phyloP scores from a whole-genome alignment of 441 rosid species.

The Syzygium syzygioides region DNA sequence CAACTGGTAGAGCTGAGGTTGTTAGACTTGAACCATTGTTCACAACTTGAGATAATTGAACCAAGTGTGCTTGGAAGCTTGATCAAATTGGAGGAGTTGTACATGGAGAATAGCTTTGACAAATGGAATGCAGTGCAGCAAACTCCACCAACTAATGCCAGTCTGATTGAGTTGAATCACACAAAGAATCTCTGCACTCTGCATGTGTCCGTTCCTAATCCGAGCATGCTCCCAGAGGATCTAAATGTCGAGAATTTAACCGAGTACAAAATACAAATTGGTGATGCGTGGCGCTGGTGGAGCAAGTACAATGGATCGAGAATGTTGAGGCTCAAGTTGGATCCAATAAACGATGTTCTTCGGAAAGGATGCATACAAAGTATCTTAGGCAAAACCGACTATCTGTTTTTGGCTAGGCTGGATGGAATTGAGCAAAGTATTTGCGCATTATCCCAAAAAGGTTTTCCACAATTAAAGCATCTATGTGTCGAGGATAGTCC shows the following conservation, averaged over 20 bases:
- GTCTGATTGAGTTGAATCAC: not conserved
- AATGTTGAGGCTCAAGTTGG: not conserved
- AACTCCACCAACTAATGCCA: not conserved
- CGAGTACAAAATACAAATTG: rapidly evolving
- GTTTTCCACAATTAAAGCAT: not conserved
- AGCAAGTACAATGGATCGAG: too few species aligned
- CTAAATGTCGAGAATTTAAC: rapidly evolving
- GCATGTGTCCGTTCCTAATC: not conserved
- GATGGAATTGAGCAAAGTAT: not conserved
- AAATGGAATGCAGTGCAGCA: not conserved
- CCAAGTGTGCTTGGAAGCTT: too few species aligned
- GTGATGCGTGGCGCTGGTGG: too few species aligned
- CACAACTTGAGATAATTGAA: too few species aligned
- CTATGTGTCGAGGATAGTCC: rapidly evolving
- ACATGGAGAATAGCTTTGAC: too few species aligned
- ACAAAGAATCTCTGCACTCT: rapidly evolving
- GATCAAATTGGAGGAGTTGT: too few species aligned
- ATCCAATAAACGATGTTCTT: rapidly evolving
- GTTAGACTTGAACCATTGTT: too few species aligned
- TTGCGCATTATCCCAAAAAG: not conserved
- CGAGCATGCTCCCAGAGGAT: rapidly evolving
- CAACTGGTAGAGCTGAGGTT: too few species aligned
- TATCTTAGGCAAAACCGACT: not conserved
- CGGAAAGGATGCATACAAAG: not conserved
- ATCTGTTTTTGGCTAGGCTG: not conserved